Base-by-base conservation (phyloP, 768 basidiomycete genomes). In the Amylocystis lapponica region DNA sequence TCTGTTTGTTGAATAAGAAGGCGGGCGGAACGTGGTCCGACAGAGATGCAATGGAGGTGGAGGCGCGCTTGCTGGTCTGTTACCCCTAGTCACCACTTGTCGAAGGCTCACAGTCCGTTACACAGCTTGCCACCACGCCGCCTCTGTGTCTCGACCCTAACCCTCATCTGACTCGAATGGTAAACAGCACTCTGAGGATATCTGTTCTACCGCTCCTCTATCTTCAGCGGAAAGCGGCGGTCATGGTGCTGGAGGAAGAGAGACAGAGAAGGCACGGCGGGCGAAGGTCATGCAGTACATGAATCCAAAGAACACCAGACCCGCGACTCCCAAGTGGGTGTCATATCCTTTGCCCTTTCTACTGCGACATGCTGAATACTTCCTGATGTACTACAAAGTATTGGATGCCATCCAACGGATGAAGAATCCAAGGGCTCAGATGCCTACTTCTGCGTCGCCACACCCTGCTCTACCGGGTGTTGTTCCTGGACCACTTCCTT, bases 101-200 rank as follows among this genome's bases (percentile, higher is more conserved):
- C n/a, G n/a, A n/a, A n/a, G n/a, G n/a, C n/a, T n/a, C n/a, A n/a
- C n/a, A n/a, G n/a, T n/a, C n/a, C n/a, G n/a, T n/a, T n/a, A n/a
- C n/a, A 33, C 48, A 92, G 88, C 68, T 86, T 36, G 79, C 86
- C 13, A 88, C 85, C 4, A 65, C 83, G 0, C 75, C 82, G 5
- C 82, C 88, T 5, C 67, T 92, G 34, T 91, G 87, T 57, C 73
- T 92, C 22, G 79, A 86, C 50, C 88, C 89, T 3, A 78, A 91
- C 54, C 79, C 83, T 2, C 82, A 83, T 56, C 71, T 91, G 27
- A 74, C 81, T 17, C 78, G 87, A 31, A 75, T 88, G 17, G 86
- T 76, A 9, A 92, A 92, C 58, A 78, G 79, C 50, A 73, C 86
- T 5, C 65, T 85, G 32, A 70, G 85, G 42, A 80, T 83, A 0